A percentile compares a stretch with the other conserved stretches of the same genome.
These are phyloP conservation scores for Glarea lozoyensis DNA, from an alignment of 495 filamentous ascomycete genomes.

Conservation along the genomic window DNA sequence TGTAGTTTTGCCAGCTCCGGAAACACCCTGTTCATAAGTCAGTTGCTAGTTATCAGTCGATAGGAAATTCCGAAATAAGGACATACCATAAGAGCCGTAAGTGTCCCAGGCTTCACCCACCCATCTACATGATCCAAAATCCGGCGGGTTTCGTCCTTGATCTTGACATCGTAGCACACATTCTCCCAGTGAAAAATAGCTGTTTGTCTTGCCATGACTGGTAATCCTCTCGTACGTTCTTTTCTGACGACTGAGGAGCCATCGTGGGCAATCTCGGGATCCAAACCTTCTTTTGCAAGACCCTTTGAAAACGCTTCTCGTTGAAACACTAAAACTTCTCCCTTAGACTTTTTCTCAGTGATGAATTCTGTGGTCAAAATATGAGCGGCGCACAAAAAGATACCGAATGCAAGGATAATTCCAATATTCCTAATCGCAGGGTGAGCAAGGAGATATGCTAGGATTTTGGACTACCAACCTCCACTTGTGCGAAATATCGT, in stretches of 20 bases:
- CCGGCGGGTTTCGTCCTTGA: slow-evolving; percentile 46
- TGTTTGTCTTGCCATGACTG: slow-evolving; percentile 30
- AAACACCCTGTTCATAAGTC: no score
- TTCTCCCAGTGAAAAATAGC: slow-evolving; percentile 68
- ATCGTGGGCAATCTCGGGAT: no score
- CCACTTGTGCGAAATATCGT: slow-evolving; percentile 52
- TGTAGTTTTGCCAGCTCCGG: slow-evolving; percentile 60
- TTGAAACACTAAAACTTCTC: slow-evolving; percentile 78
- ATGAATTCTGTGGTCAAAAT: slow-evolving; percentile 60
- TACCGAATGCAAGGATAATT: slow-evolving; percentile 55
- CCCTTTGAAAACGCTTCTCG: slow-evolving; percentile 52
- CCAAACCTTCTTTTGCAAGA: slow-evolving; percentile 51
- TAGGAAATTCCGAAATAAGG: no score
- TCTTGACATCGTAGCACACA: slow-evolving; percentile 67
- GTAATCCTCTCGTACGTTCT: slow-evolving; percentile 11
- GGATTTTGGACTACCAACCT: no score
- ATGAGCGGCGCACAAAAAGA: slow-evolving; percentile 50
- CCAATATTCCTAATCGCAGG: slow-evolving; percentile 61
- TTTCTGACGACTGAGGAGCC: no score
- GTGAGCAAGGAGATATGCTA: no score
- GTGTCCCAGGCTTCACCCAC: slow-evolving; percentile 59
- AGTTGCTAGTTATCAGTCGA: no score
- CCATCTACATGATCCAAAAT: slow-evolving; percentile 58
- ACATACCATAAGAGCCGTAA: slow-evolving; percentile 65
- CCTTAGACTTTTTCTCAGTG: slow-evolving; percentile 76